Percentiles rank a stretch among this genome's conserved stretches.
Conservation (phyloP, 169 alveolate genomes). For the Babesia bigemina region DNA sequence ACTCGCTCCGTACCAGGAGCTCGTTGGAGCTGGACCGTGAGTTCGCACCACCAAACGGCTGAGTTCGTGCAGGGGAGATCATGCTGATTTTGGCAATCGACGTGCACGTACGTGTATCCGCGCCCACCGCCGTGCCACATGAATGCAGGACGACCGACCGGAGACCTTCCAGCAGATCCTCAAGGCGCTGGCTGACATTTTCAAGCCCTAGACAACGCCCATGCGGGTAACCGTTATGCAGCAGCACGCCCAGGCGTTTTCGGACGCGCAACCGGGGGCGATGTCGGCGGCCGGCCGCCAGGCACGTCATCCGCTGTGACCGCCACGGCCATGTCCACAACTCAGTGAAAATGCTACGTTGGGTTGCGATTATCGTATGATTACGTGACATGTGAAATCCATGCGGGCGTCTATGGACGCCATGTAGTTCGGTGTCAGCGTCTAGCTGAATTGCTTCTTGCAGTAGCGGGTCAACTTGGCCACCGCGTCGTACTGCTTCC, state of each 20-base stretch:
- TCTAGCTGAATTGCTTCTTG: background rate
- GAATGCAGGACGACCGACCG: constrained; percentile 35
- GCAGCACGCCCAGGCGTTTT: no score
- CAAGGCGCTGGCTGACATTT: constrained; percentile 21
- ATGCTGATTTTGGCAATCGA: constrained; percentile 49
- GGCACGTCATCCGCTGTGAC: no score
- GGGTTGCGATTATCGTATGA: no score
- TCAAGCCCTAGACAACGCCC: background rate
- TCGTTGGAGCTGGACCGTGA: constrained; percentile 40
- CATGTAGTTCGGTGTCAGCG: no score
- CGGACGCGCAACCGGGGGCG: no score
- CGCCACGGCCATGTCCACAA: no score
- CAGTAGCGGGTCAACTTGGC: constrained; percentile 23
- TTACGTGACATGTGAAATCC: background rate
- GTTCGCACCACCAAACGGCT: background rate
- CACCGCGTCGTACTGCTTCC: constrained; percentile 18
- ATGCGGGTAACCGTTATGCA: background rate
- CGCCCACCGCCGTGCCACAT: no score
- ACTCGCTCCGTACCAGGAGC: constrained; percentile 29
- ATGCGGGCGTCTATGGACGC: background rate
- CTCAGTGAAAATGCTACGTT: no score
- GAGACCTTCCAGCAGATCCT: constrained; percentile 46
- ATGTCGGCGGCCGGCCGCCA: no score
- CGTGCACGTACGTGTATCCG: constrained; percentile 9
- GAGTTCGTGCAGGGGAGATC: constrained; percentile 17